A percentile compares a stretch with the other conserved stretches of the same genome.
Conservation (phyloP, 2,329 filamentous ascomycete species). For the Lanzia echinophila region DNA sequence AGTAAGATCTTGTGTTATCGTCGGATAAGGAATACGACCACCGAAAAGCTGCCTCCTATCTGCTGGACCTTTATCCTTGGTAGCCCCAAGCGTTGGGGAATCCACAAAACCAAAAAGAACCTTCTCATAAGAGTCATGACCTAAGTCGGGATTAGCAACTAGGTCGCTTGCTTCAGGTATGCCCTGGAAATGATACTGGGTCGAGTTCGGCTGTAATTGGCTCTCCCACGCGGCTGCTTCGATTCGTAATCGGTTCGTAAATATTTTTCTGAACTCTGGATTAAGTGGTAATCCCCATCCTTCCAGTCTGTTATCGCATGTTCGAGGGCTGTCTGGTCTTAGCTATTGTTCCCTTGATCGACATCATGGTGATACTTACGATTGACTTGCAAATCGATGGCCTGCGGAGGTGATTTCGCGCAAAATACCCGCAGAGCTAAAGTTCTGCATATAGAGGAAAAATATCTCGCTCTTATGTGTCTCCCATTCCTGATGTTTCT, state of each 20-base stretch:
- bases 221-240: not conserved
- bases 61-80: not conserved
- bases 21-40: not conserved
- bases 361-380: not conserved
- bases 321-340: not conserved
- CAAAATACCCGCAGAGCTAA: not conserved
- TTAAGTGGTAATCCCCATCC: slow-evolving; percentile 1
- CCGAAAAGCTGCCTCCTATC: not conserved
- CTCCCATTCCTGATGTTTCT: slow-evolving; percentile 2
- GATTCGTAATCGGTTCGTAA: not conserved
- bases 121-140: not conserved
- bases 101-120: not conserved
- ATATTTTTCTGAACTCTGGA: slow-evolving; percentile 1
- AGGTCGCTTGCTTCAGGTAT: not conserved
- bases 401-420: not conserved
- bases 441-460: slow-evolving; percentile 1
- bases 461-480: not conserved
- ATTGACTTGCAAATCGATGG: slow-evolving; percentile 1
- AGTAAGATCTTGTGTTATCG: not conserved
- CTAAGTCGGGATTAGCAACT: not conserved
- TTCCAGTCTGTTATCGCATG: slow-evolving; percentile 6
- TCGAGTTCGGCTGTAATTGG: not conserved
- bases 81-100: slow-evolving; percentile 1
- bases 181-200: not conserved
- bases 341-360: not conserved